Base-by-base conservation (phyloP, 768 basidiomycete species). In the Tricholoma matsutake region DNA sequence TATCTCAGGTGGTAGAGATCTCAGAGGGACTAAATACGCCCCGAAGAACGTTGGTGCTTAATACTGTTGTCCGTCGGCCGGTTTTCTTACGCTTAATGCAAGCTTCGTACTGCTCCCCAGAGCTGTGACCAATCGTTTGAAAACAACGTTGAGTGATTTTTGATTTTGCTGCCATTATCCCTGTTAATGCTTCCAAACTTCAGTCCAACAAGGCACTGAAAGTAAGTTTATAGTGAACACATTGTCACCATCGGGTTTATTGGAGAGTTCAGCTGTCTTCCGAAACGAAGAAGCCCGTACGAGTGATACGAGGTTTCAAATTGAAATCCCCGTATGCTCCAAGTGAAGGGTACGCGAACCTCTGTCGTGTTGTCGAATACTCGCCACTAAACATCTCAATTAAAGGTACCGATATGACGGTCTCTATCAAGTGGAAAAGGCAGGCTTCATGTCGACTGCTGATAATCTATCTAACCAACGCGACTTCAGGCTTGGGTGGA, bases 51-150 rank as follows among this genome's bases (percentile, higher is more conserved):
- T 92, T 55, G 35, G 83, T 71, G 10, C 31, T 29, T 16, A 16
- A 28, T 52, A 18, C 34, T 35, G 10, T 8, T 37, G 16, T 35
- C 31, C 9, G 2, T 20, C 13, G 5, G 6, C 56, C 35, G 41
- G 29, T 32, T 37, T 41, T 54, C 43, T 29, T 54, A 54, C 9
- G 16, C 57, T n/a, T 56, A 18, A n/a, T 18, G 32, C 16, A 53
- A 94, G 91, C 86, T 96, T 49, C 89, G 95, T 13, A 96, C 94
- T 0, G 95, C 90, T 8, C 88, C 87, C 4, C 95, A 97, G 71
- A 92, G 86, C 65, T 88, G 78, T 54, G 86, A 96, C 70, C 94
- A 96, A 71, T 80, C 79, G 2, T 96, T 94, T 63, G 89, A 94
- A 10, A 83, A 90, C 63, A 72, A 70, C 7, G 82, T 82, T 62